These are phyloP conservation scores for Ceratocystiopsis minuta DNA, from an alignment of 2,329 filamentous ascomycete species.

Conservation along the genomic window DNA sequence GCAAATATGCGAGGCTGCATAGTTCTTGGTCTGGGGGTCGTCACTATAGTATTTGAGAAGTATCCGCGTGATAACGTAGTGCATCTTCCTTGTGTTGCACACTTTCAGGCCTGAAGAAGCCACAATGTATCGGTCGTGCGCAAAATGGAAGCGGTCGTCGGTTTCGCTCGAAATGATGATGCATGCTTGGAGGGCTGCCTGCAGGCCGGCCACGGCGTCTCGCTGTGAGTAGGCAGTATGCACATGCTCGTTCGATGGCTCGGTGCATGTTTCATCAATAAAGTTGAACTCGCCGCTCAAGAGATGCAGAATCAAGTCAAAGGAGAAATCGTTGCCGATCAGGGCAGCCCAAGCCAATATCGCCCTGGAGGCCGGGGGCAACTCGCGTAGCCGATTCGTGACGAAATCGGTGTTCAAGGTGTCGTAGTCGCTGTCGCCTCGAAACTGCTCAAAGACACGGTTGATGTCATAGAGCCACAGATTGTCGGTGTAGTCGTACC, in stretches of 20 bases:
- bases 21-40: conserved; percentile 48
- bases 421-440: conserved; percentile 59
- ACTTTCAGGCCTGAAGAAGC: conserved; percentile 54
- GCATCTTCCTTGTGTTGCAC: conserved; percentile 60
- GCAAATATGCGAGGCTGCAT: conserved; percentile 65
- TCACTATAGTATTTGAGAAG: conserved; percentile 53
- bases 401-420: conserved; percentile 73
- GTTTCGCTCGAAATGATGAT: conserved; percentile 66
- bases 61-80: conserved; percentile 71
- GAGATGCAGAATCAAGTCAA: conserved; percentile 58
- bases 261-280: conserved; percentile 21
- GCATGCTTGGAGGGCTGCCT: conserved; percentile 62
- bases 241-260: conserved; percentile 13
- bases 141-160: conserved; percentile 76
- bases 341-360: conserved; percentile 78
- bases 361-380: conserved; percentile 54
- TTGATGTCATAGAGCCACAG: conserved; percentile 78
- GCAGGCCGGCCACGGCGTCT: conserved; percentile 61
- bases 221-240: conserved; percentile 40
- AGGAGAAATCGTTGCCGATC: conserved; percentile 68
- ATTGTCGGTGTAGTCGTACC: conserved; percentile 72
- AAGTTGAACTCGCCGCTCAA: conserved; percentile 59
- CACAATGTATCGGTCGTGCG: conserved; percentile 72
- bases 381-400: conserved; percentile 55
- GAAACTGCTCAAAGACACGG: conserved; percentile 69